phyloP scores from a whole-genome alignment of 2,329 filamentous ascomycete species.

The Monascus ruber region DNA sequence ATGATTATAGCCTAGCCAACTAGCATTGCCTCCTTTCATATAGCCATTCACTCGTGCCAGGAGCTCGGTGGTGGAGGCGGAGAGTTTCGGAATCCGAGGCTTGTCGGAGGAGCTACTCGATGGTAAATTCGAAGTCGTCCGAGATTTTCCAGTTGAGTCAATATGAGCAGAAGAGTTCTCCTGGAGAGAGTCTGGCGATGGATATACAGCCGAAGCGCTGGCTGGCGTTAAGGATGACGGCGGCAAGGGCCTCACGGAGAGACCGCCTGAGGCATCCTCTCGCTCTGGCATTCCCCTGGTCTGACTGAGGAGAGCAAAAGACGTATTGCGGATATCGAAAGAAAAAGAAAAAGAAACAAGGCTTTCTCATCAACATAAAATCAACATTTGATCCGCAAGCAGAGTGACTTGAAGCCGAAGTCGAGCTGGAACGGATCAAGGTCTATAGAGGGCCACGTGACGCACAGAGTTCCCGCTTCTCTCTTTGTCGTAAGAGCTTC shows the following conservation, averaged over 20 bases:
- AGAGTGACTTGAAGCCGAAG: no score
- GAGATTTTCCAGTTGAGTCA: constrained; percentile 2
- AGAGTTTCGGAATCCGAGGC: constrained; percentile 14
- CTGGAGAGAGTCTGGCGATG: not conserved
- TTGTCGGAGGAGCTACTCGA: constrained; percentile 5
- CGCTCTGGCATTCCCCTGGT: not conserved
- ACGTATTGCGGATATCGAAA: no score
- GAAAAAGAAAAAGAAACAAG: no score
- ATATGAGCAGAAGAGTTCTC: constrained; percentile 1
- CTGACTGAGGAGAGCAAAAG: no score
- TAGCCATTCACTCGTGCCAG: constrained; percentile 13
- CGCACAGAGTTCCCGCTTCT: no score
- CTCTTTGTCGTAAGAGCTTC: no score
- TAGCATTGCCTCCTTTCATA: constrained; percentile 6
- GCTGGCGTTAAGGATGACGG: not conserved
- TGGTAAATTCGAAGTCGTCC: constrained; percentile 4
- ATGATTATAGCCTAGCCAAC: not conserved
- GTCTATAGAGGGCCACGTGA: no score
- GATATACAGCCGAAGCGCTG: not conserved
- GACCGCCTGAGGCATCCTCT: not conserved
- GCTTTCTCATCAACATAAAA: no score
- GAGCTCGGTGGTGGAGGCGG: constrained; percentile 15
- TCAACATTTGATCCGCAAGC: no score
- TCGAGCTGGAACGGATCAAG: no score
- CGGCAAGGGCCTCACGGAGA: not conserved